Percentiles rank a stretch among this genome's conserved stretches.
These are phyloP conservation scores for Malassezia yamatoensis DNA, from an alignment of 1,284 basidiomycete genomes.

Conservation along the genomic window DNA sequence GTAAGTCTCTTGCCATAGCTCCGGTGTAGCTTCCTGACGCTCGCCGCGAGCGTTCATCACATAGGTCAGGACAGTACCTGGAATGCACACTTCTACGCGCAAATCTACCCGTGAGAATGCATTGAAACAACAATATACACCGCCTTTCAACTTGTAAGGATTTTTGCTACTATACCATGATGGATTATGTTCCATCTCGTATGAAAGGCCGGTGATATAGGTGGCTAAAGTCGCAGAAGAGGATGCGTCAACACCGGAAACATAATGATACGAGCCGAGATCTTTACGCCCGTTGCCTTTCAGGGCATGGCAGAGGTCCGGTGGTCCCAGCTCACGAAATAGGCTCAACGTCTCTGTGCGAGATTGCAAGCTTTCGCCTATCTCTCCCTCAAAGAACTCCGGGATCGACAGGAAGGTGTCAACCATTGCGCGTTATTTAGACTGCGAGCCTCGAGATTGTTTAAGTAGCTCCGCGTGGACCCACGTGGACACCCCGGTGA, in stretches of 20 bases:
- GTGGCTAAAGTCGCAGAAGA: conserved; percentile 93
- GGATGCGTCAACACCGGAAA: conserved; percentile 92
- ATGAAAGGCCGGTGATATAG: conserved; percentile 93
- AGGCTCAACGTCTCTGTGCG: conserved; percentile 84
- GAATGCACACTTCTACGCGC: conserved; percentile 94
- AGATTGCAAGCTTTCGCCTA: conserved; percentile 78
- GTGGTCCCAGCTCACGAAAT: conserved; percentile 91
- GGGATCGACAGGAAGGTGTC: conserved; percentile 43
- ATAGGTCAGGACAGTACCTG: conserved; percentile 89
- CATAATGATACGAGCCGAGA: conserved; percentile 45
- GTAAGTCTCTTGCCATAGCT: conserved; percentile 95
- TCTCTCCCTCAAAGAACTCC: conserved; percentile 61
- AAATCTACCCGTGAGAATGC: conserved; percentile 95
- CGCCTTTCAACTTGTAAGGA: conserved; percentile 84
- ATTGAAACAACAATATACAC: conserved; percentile 96
- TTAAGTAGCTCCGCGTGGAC: conserved; percentile 2
- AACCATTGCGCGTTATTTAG: conserved; percentile 22
- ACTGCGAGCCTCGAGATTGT: too few relatives aligned
- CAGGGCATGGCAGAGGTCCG: conserved; percentile 89
- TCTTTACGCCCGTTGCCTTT: conserved; percentile 64
- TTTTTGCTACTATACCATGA: conserved; percentile 69
- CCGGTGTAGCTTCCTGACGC: conserved; percentile 77
- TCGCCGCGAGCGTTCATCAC: conserved; percentile 89
- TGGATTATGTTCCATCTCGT: conserved; percentile 78
- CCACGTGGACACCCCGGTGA: conserved; percentile 5